phyloP scores from a whole-genome alignment of 176 grass and related monocot genomes.

The Oryza meridionalis region DNA sequence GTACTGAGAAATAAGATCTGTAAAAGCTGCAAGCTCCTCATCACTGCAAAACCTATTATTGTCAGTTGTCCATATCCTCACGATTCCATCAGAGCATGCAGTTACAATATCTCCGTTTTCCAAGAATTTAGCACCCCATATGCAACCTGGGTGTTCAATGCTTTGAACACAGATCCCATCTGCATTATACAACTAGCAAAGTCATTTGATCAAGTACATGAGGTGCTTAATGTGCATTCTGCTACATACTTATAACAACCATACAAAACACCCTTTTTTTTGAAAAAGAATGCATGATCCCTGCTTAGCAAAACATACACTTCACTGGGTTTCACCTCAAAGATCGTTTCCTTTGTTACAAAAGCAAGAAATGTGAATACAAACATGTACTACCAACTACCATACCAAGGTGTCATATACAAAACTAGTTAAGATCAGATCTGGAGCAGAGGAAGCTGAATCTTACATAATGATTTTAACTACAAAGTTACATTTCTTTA shows the following conservation, averaged over 20 bases:
- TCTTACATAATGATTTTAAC: not conserved
- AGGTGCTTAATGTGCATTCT: slow-evolving; percentile 10
- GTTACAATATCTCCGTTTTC: slow-evolving; percentile 89
- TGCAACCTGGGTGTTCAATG: slow-evolving; percentile 94
- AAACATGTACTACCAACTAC: not conserved
- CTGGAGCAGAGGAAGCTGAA: not conserved
- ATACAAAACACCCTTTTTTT: slow-evolving; percentile 9
- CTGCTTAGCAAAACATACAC: slow-evolving; percentile 10
- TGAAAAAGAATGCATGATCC: not conserved
- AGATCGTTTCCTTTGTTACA: slow-evolving; percentile 13
- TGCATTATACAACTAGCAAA: slow-evolving; percentile 47
- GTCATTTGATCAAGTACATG: slow-evolving; percentile 15
- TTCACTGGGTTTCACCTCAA: slow-evolving; percentile 5
- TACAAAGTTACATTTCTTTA: not conserved
- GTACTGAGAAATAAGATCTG: slow-evolving; percentile 75
- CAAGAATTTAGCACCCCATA: slow-evolving; percentile 94
- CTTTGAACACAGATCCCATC: slow-evolving; percentile 83
- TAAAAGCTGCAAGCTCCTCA: slow-evolving; percentile 70
- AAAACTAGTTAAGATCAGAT: slow-evolving; percentile 25
- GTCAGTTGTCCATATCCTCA: slow-evolving; percentile 76
- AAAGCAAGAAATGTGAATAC: not conserved
- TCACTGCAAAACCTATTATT: slow-evolving; percentile 57
- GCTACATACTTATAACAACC: not conserved
- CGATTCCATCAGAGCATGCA: slow-evolving; percentile 86
- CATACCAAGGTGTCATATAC: not conserved